Percentiles rank a stretch among this genome's conserved stretches.
Evolutionary conservation across 441 rosid species (phyloP).

Genomic region (Adansonia grandidieri): DNA sequence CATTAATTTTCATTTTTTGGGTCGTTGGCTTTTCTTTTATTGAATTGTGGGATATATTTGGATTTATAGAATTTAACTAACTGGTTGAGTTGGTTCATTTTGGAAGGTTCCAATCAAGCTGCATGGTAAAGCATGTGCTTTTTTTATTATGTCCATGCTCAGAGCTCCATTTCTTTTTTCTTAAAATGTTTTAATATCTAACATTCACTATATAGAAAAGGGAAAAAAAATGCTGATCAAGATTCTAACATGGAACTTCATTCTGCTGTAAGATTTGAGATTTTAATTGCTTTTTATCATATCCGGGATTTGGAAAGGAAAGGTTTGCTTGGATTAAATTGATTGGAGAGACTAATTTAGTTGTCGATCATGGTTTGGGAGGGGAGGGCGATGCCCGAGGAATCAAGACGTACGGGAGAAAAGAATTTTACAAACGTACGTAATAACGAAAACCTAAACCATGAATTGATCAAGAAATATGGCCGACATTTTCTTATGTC

Average conservation of each 20-base stretch:
- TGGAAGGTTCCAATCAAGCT: slow-evolving; percentile 19
- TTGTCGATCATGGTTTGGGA: no score
- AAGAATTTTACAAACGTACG: no score
- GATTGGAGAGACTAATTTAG: no score
- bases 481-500: no score
- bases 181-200: no score
- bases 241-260: neutral
- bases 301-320: no score
- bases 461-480: no score
- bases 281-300: neutral
- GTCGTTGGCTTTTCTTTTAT: slow-evolving; percentile 18
- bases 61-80: neutral
- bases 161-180: neutral
- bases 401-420: no score
- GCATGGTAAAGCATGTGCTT: slow-evolving; percentile 22
- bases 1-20: slow-evolving; percentile 9
- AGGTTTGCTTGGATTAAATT: no score
- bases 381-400: neutral
- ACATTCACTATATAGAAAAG: no score
- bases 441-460: no score
- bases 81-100: slow-evolving; percentile 13
- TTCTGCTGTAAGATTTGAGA: neutral
- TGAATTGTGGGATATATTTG: slow-evolving; percentile 8
- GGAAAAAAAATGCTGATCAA: neutral
- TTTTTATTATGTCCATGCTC: slow-evolving; percentile 9